These are phyloP conservation scores for Parathielavia appendiculata DNA, from an alignment of 495 filamentous ascomycete species.

Conservation along the genomic window DNA sequence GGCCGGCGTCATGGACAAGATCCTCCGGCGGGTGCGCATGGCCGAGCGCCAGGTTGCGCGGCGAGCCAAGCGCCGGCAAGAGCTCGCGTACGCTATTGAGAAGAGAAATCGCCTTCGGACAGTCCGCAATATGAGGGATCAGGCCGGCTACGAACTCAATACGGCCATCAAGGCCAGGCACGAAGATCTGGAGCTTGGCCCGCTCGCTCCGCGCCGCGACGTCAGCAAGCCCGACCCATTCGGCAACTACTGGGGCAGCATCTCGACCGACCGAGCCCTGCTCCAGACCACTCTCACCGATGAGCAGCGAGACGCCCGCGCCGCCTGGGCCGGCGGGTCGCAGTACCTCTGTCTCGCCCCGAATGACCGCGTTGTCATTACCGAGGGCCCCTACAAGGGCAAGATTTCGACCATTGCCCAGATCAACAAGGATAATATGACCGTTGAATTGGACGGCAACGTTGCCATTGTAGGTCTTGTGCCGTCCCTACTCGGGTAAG, in stretches of 20 bases:
- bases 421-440: slow-evolving; percentile 54
- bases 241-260: slow-evolving; percentile 22
- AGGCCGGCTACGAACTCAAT: slow-evolving; percentile 22
- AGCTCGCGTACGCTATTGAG: slow-evolving; percentile 31
- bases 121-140: not conserved
- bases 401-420: slow-evolving; percentile 64
- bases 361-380: slow-evolving; percentile 72
- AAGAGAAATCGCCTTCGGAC: slow-evolving; percentile 31
- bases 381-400: slow-evolving; percentile 71
- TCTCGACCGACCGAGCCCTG: slow-evolving; percentile 27
- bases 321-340: slow-evolving; percentile 47
- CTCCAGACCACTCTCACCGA: slow-evolving; percentile 22
- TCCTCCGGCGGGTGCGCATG: slow-evolving; percentile 61
- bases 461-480: slow-evolving; percentile 58
- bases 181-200: slow-evolving; percentile 73
- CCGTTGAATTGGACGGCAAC: slow-evolving; percentile 53
- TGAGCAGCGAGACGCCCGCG: slow-evolving; percentile 29
- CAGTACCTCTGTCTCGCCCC: slow-evolving; percentile 58
- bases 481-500: not conserved
- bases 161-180: slow-evolving; percentile 33
- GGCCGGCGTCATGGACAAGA: slow-evolving; percentile 60
- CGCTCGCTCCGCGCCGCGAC: slow-evolving; percentile 69
- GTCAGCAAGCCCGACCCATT: slow-evolving; percentile 44
- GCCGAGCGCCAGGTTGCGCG: slow-evolving; percentile 59
- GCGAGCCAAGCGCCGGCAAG: slow-evolving; percentile 36